These are phyloP conservation scores for Trifolium subterraneum DNA, from an alignment of 306 rosid genomes.

Conservation along the genomic window DNA sequence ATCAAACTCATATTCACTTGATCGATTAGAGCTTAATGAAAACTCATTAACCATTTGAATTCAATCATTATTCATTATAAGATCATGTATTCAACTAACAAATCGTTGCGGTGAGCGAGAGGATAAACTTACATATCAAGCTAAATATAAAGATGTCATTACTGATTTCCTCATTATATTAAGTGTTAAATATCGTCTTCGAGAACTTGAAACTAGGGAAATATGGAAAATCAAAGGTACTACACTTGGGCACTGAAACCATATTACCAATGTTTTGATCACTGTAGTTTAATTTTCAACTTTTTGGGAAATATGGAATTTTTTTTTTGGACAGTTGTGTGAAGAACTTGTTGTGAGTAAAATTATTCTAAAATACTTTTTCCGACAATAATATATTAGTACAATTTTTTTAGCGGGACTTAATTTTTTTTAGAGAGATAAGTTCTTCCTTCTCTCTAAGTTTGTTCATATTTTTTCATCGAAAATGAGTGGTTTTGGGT, in stretches of 20 bases:
- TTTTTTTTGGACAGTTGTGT: too few relatives aligned
- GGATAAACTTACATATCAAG: background rate
- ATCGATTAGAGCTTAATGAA: background rate
- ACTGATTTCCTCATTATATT: background rate
- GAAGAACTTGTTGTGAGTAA: too few relatives aligned
- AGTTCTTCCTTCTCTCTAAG: too few relatives aligned
- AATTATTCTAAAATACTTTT: too few relatives aligned
- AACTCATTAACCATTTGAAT: background rate
- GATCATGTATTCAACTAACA: conserved; percentile 27
- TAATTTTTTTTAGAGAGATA: too few relatives aligned
- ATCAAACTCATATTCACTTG: background rate
- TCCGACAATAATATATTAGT: too few relatives aligned
- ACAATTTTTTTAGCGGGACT: too few relatives aligned
- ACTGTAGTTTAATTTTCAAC: background rate
- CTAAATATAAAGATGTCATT: background rate
- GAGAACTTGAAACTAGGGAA: background rate
- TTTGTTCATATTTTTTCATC: too few relatives aligned
- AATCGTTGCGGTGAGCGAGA: background rate
- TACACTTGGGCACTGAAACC: background rate
- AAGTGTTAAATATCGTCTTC: background rate
- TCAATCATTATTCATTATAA: background rate
- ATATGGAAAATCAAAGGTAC: background rate
- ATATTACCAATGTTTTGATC: background rate
- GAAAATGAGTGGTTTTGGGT: too few relatives aligned
- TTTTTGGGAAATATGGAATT: background rate